phyloP scores from a whole-genome alignment of 768 basidiomycete genomes.

The Paxillus involutus region DNA sequence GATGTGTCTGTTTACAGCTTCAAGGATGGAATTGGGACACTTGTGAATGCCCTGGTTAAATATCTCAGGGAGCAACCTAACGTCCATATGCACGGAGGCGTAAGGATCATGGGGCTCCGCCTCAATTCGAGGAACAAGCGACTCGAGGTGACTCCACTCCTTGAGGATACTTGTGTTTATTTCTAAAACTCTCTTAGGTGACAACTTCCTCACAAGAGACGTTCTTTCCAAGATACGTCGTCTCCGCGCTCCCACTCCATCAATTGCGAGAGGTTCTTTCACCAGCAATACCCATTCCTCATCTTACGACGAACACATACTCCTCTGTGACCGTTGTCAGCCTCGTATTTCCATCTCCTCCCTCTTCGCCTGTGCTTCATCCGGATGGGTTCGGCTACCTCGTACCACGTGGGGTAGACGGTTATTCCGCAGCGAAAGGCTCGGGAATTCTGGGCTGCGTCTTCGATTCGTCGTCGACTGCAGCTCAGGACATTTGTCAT shows the following conservation, averaged over 20 bases:
- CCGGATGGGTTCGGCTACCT: conserved; percentile 94
- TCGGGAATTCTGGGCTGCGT: conserved; percentile 77
- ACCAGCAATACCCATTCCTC: conserved; percentile 47
- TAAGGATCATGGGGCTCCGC: conserved; percentile 37
- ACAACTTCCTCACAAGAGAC: conserved; percentile 32
- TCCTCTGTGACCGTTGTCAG: conserved; percentile 89
- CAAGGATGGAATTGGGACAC: conserved; percentile 66
- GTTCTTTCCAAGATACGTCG: conserved; percentile 58
- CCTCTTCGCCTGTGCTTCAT: conserved; percentile 48
- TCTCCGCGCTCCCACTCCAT: conserved; percentile 78
- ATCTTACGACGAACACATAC: conserved; percentile 66
- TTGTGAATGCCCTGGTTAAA: conserved; percentile 56
- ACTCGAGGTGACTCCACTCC: conserved; percentile 43
- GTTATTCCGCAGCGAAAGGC: conserved; percentile 40
- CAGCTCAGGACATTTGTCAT: conserved; percentile 47
- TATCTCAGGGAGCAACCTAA: conserved; percentile 49
- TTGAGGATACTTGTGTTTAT: not conserved
- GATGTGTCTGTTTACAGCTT: conserved; percentile 82
- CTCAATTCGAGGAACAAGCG: conserved; percentile 31
- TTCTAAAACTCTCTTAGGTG: conserved; percentile 26
- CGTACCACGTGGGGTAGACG: conserved; percentile 70
- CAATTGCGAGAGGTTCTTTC: conserved; percentile 44
- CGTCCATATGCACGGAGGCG: conserved; percentile 54
- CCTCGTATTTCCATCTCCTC: conserved; percentile 67
- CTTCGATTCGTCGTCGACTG: conserved; percentile 82